Base-by-base conservation (phyloP, 176 grass and related monocot species). In the Neostapfia colusana region DNA sequence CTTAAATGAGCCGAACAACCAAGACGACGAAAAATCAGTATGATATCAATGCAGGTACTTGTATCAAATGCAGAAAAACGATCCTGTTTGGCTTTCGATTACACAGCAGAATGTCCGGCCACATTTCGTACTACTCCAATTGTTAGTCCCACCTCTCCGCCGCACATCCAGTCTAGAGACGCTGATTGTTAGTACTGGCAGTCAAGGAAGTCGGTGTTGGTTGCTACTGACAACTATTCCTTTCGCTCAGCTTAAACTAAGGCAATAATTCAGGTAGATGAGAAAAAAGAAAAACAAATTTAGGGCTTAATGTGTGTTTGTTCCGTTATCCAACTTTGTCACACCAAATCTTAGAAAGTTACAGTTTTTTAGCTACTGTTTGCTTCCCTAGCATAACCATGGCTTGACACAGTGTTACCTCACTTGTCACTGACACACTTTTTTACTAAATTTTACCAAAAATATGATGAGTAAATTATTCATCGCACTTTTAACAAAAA, bases 201-300 rank as follows among this genome's bases (percentile, higher is more conserved):
- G 5, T 72, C 40, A 50, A 48, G 44, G 15, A 57, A 40, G 23
- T 18, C 18, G 24, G 12, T 20, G 39, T 7, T 15, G 43, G 3
- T 48, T 27, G 60, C 65, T 64, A 57, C 65, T 72, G 79, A 58
- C 74, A 71, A 42, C n/a, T 66, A 60, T 26, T 78, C 73, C 50
- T 31, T 17, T 51, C 55, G 21, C 24, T 13, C 59, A 34, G 40
- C 79, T 67, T 51, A 73, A 8, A 43, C 36, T 0, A 23, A 44
- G 60, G 49, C 74, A 67, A 44, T 6, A 79, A 62, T 54, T 83
- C 20, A 37, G 85, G 39, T 10, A 50, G 44, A 11, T 7, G 14
- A 10, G 23, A 1, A 0, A 20, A 8, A 36, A 13, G 23, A 21
- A 21, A 20, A 12, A 1, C 27, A 36, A 6, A 23, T 49, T 49